These are phyloP conservation scores for Lachnellula occidentalis DNA, from an alignment of 2,329 filamentous ascomycete species.

Conservation along the genomic window DNA sequence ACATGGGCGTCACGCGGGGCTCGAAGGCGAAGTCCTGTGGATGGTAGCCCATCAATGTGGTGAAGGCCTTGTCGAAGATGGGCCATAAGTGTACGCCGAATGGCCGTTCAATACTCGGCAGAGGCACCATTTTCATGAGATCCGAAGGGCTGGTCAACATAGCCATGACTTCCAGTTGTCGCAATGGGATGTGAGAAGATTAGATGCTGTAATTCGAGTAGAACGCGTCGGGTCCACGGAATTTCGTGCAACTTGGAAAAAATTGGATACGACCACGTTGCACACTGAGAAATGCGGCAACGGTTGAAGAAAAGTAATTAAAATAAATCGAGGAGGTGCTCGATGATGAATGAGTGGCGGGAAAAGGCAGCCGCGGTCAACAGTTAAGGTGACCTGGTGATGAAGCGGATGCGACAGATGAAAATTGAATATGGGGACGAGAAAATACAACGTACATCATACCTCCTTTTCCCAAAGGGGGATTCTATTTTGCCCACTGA, in stretches of 20 bases:
- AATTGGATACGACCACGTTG: slow-evolving; percentile 13
- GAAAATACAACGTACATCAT: neutral
- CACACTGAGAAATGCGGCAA: slow-evolving; percentile 19
- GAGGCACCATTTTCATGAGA: slow-evolving; percentile 48
- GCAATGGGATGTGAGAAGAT: slow-evolving; percentile 4
- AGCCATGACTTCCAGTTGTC: slow-evolving; percentile 4
- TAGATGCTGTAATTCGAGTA: slow-evolving; percentile 3
- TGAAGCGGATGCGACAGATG: slow-evolving; percentile 5
- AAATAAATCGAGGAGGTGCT: slow-evolving; percentile 11
- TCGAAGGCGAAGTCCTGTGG: slow-evolving; percentile 82
- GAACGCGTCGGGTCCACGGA: slow-evolving; percentile 4
- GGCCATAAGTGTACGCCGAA: slow-evolving; percentile 93
- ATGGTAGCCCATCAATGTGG: slow-evolving; percentile 70
- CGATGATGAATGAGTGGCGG: slow-evolving; percentile 40
- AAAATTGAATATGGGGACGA: slow-evolving; percentile 8
- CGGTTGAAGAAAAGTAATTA: slow-evolving; percentile 7
- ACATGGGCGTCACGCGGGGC: slow-evolving; percentile 78
- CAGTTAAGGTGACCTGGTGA: slow-evolving; percentile 13
- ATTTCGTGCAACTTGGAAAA: neutral
- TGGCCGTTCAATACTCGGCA: slow-evolving; percentile 82
- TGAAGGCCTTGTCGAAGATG: slow-evolving; percentile 84
- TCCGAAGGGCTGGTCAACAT: slow-evolving; percentile 22
- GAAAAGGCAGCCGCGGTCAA: slow-evolving; percentile 17
- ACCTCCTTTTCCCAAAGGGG: neutral
- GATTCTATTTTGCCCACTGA: neutral